These are phyloP conservation scores for Entamoeba nuttalli DNA, from an alignment of 208 protist species.

Conservation along the genomic window DNA sequence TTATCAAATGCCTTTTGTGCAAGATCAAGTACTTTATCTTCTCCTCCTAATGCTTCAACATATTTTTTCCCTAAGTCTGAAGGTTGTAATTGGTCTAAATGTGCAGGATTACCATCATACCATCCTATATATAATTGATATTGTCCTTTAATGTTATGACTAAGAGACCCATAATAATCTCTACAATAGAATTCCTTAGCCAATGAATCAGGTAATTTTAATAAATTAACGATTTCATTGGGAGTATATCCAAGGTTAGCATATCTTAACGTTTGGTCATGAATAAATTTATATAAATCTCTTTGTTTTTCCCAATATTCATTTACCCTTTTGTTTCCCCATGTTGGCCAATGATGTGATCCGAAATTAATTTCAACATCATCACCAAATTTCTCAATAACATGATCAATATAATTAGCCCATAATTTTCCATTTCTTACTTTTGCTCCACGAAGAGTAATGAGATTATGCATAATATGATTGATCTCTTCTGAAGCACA, in stretches of 20 bases:
- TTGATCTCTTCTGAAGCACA: not conserved
- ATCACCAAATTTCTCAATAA: not conserved
- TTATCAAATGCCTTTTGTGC: not conserved
- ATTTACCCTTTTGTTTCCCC: not conserved
- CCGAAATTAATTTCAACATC: not conserved
- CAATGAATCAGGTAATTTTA: not conserved
- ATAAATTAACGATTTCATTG: not conserved
- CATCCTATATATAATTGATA: not conserved
- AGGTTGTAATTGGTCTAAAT: not conserved
- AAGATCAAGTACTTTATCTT: not conserved
- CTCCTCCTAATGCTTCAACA: not conserved
- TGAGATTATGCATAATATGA: not conserved
- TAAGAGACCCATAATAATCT: not conserved
- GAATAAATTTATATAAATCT: not conserved
- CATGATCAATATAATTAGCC: not conserved
- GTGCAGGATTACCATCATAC: not conserved
- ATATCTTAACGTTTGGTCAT: not conserved
- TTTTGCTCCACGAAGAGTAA: not conserved
- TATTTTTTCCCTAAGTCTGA: not conserved
- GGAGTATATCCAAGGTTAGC: not conserved
- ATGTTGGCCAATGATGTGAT: not conserved
- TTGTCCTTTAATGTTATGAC: not conserved
- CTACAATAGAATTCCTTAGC: not conserved
- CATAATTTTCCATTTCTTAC: not conserved
- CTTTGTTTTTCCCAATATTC: not conserved